Conservation (phyloP, 2,329 filamentous ascomycete genomes). For the Penicillium sp. region DNA sequence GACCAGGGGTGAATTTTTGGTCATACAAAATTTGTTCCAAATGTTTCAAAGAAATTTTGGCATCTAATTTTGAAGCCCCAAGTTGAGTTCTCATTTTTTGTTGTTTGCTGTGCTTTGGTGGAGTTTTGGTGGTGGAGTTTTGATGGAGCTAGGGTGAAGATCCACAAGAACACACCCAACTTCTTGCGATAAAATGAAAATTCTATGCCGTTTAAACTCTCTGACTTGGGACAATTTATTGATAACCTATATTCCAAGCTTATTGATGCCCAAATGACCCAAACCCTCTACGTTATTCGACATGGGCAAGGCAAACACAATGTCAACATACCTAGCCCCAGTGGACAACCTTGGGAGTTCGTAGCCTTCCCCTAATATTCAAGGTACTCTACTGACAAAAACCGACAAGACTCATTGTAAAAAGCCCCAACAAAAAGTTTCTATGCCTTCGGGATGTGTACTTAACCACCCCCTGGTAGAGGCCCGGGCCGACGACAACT, state of each 20-base stretch:
- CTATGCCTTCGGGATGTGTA: too few species aligned
- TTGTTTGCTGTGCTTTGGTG: not conserved
- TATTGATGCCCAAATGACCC: not conserved
- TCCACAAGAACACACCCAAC: too few species aligned
- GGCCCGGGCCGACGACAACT: slow-evolving; percentile 58
- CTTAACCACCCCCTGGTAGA: slow-evolving; percentile 38
- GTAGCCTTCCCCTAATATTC: not conserved
- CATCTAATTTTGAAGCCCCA: too few species aligned
- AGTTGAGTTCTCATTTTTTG: not conserved
- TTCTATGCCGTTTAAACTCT: too few species aligned
- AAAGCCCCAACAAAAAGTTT: not conserved
- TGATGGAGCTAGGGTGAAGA: not conserved
- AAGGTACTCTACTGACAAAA: not conserved
- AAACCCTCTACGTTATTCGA: not conserved
- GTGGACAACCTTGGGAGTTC: not conserved
- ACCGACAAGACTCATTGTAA: not conserved
- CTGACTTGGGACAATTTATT: not conserved
- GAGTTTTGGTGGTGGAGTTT: not conserved
- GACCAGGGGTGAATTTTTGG: not conserved
- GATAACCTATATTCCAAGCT: not conserved
- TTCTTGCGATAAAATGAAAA: too few species aligned
- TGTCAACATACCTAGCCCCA: not conserved
- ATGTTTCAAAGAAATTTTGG: too few species aligned
- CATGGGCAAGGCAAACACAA: not conserved
- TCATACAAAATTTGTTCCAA: too few species aligned